A percentile compares a stretch with the other conserved stretches of the same genome.
These are phyloP conservation scores for Hericium alpestre DNA, from an alignment of 768 basidiomycete genomes.

Conservation along the genomic window DNA sequence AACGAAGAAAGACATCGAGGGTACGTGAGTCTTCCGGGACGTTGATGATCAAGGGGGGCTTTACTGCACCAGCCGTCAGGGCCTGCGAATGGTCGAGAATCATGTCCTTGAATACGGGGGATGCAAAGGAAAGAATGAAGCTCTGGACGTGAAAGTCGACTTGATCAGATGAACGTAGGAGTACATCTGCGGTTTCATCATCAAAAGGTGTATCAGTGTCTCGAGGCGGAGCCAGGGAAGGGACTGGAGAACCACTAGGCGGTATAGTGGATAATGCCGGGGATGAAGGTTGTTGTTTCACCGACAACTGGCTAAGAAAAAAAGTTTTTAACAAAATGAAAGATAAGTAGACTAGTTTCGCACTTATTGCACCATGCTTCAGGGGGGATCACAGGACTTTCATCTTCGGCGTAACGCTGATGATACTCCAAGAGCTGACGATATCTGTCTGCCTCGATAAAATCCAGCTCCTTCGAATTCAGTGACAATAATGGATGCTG, in stretches of 20 bases:
- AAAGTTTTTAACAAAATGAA: neutral
- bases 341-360: neutral
- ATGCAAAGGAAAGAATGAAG: too few relatives aligned
- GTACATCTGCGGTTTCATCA: too few relatives aligned
- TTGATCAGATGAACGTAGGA: too few relatives aligned
- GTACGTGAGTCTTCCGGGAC: neutral
- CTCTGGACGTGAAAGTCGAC: too few relatives aligned
- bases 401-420: neutral
- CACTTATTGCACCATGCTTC: neutral
- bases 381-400: neutral
- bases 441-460: constrained; percentile 1
- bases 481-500: neutral
- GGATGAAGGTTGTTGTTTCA: too few relatives aligned
- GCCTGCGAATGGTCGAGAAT: neutral
- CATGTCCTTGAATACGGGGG: neutral
- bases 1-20: neutral
- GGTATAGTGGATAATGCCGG: too few relatives aligned
- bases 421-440: neutral
- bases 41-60: neutral
- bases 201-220: too few relatives aligned
- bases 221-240: too few relatives aligned
- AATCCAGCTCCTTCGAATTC: neutral
- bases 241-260: too few relatives aligned
- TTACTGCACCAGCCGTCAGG: neutral
- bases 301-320: neutral